A percentile compares a stretch with the other conserved stretches of the same genome.
Conservation (phyloP, 106 monocot genomes). For the Dendrobium huoshanense region DNA sequence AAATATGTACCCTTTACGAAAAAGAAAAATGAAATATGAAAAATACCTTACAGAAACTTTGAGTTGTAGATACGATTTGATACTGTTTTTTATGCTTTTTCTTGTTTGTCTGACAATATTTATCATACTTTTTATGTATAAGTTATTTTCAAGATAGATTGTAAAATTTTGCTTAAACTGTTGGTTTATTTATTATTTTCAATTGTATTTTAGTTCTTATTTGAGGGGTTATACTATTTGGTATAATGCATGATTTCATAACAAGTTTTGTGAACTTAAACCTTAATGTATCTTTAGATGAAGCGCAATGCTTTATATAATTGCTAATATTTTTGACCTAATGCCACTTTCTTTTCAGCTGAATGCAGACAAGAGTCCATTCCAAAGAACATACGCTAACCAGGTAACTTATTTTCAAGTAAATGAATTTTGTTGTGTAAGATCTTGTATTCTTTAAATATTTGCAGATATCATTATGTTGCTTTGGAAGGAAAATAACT, state of each 20-base stretch:
- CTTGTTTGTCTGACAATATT: not conserved
- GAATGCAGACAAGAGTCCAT: constrained; percentile 94
- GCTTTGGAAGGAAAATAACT: not conserved
- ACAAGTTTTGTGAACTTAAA: not conserved
- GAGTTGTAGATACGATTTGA: not conserved
- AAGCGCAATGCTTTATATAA: not conserved
- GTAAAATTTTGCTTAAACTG: not conserved
- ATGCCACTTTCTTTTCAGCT: constrained; percentile 46
- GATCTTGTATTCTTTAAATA: not conserved
- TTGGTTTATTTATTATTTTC: not conserved
- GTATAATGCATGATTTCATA: not conserved
- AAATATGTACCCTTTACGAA: no score
- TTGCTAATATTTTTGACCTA: constrained; percentile 1
- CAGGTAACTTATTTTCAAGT: constrained; percentile 45
- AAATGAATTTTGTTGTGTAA: not conserved
- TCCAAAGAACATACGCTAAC: constrained; percentile 88
- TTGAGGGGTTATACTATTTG: not conserved
- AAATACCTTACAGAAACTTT: not conserved
- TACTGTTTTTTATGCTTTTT: not conserved
- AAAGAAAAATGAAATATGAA: not conserved
- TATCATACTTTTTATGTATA: not conserved
- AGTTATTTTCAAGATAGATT: not conserved
- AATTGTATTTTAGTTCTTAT: not conserved
- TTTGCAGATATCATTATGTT: not conserved
- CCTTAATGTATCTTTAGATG: no score